A percentile compares a stretch with the other conserved stretches of the same genome.
phyloP scores from a whole-genome alignment of 2,329 filamentous ascomycete genomes.

The Colletotrichum sp. region DNA sequence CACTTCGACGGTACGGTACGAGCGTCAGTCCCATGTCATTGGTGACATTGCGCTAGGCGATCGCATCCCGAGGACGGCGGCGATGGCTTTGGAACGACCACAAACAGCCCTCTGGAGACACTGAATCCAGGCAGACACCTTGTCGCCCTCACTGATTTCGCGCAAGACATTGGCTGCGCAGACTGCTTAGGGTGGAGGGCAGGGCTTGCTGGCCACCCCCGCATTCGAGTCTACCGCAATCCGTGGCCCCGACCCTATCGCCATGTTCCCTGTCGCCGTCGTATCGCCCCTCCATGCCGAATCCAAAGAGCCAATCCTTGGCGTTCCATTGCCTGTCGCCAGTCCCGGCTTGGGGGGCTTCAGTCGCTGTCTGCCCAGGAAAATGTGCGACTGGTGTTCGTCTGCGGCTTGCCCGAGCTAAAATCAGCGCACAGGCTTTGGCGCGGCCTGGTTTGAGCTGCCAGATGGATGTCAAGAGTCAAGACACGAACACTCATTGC shows the following conservation, averaged over 20 bases:
- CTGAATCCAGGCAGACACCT: background rate
- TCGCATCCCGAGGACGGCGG: background rate
- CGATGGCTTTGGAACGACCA: background rate
- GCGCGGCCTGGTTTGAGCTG: background rate
- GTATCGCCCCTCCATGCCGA: conserved; percentile 6
- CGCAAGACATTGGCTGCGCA: background rate
- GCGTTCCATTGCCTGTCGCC: background rate
- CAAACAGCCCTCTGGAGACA: background rate
- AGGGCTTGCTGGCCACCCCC: conserved; percentile 1
- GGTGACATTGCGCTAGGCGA: background rate
- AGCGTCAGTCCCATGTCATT: background rate
- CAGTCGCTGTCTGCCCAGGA: background rate
- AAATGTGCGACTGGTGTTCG: background rate
- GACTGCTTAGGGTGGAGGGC: background rate
- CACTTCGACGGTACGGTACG: background rate
- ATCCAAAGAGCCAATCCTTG: conserved; percentile 2
- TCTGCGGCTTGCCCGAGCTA: background rate
- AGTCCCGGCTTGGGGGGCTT: background rate
- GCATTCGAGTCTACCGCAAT: background rate
- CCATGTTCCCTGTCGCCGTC: conserved; percentile 11
- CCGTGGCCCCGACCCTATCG: background rate
- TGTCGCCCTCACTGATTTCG: background rate
- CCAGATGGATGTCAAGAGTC: background rate
- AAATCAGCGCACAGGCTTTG: background rate
- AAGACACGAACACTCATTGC: background rate